Base-by-base conservation (phyloP, 2,329 filamentous ascomycete genomes). In the Penicillium sp. region DNA sequence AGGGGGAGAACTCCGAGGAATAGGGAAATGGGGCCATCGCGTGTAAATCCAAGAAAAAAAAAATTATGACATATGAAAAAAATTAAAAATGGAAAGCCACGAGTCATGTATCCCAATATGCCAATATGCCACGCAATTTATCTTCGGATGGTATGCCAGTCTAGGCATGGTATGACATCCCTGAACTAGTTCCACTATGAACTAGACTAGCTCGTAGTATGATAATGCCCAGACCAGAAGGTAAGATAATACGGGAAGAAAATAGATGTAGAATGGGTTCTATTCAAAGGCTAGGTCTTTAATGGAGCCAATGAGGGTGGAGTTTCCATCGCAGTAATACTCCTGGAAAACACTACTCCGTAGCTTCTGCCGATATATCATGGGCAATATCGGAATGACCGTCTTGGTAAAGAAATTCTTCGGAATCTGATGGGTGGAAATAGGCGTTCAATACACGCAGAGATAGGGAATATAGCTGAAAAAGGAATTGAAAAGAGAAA, bases 21-120 rank as follows among this genome's bases (percentile, higher is more conserved):
- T 25, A 43, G 17, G 19, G 10, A 23, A 54, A 54, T 48, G 51
- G 51, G 51, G 43, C 51, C 43, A 54, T 35, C 43, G 23, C 19
- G 39, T 31, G 41, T 36, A 47, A 50, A 45, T 39, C 17, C 9
- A 52, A n/a, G n/a, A 53, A 54, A 52, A 44, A 35, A 50, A 49
- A 33, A 60, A 47, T 13, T 17, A 4, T 6, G 21, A 35, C 33
- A 7, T 19, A 21, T 27, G 23, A 12, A 23, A 51, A 15, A 17
- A 6, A 45, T 6, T 19, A 15, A 42, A 31, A 31, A 7, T 12
- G 31, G 42, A 42, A 41, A 44, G 51, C 53, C 64, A 61, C 61
- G 64, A 66, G 61, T 61, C 56, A 62, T 66, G 63, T 17, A 17
- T 35, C 0, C 6, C 33, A 33, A 13, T 53, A 66, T 29, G 2